Conservation (phyloP, 148 eudicot species). For the Camellia sinensis region DNA sequence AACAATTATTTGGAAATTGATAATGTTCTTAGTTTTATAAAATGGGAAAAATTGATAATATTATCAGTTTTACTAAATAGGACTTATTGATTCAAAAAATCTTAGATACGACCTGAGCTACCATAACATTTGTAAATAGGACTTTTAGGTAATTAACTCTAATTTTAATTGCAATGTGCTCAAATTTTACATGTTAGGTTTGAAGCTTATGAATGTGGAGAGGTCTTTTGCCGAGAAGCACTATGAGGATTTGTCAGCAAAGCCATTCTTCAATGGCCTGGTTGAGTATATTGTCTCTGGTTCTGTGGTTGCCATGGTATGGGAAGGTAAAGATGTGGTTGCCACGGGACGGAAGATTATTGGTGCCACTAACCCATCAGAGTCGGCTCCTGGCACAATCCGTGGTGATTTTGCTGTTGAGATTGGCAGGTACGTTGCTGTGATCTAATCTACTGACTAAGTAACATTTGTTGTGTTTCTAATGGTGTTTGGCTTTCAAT, state of each 20-base stretch:
- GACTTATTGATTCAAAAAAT: too few relatives aligned
- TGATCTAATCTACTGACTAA: background rate
- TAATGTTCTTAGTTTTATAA: too few relatives aligned
- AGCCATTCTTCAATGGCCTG: conserved; percentile 62
- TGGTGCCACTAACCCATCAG: conserved; percentile 68
- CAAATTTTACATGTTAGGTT: conserved; percentile 22
- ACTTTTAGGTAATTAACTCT: too few relatives aligned
- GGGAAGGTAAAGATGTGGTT: conserved; percentile 77
- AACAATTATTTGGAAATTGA: too few relatives aligned
- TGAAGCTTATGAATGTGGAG: conserved; percentile 59
- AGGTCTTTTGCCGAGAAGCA: conserved; percentile 37
- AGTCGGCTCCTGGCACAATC: conserved; percentile 65
- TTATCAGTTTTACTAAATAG: too few relatives aligned
- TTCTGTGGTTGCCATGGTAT: conserved; percentile 80
- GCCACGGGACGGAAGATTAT: conserved; percentile 64
- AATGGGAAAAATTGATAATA: too few relatives aligned
- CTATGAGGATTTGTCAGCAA: conserved; percentile 60
- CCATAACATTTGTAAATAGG: too few relatives aligned
- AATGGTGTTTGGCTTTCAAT: background rate
- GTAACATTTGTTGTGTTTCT: background rate
- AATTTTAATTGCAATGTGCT: background rate
- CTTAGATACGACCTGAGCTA: too few relatives aligned
- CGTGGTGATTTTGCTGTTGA: conserved; percentile 65
- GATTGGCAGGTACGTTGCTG: conserved; percentile 45
- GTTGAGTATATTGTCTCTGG: conserved; percentile 74